These are phyloP conservation scores for Nakaseomyces delphensis DNA, from an alignment of 1,139 yeast species.

Conservation along the genomic window DNA sequence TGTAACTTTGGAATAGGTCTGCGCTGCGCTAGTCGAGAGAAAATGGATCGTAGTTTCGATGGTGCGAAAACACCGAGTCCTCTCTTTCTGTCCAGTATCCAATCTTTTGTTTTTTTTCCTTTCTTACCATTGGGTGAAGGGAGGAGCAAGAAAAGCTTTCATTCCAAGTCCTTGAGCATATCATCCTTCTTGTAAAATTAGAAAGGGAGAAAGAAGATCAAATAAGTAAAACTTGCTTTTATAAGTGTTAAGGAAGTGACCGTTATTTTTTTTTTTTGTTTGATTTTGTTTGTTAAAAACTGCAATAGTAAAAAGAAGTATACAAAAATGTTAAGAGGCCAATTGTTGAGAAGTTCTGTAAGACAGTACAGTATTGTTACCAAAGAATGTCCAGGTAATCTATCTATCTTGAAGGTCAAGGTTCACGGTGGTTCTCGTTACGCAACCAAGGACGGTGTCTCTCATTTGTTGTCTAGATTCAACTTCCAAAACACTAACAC, in stretches of 20 bases:
- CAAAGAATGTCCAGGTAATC: conserved; percentile 41
- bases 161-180: no score
- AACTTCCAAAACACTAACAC: conserved; percentile 75
- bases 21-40: no score
- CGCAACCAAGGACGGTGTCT: conserved; percentile 66
- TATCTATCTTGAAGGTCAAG: conserved; percentile 70
- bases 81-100: no score
- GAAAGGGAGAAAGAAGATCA: not conserved
- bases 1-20: no score
- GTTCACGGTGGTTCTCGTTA: conserved; percentile 83
- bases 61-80: not conserved
- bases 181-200: no score
- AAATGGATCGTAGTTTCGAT: no score
- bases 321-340: conserved; percentile 3
- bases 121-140: not conserved
- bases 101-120: not conserved
- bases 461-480: conserved; percentile 80
- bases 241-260: no score
- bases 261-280: no score
- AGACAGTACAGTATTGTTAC: conserved; percentile 37
- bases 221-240: no score
- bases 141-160: no score
- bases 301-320: no score
- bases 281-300: no score
- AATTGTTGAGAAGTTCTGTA: conserved; percentile 5